Base-by-base conservation (phyloP, 345 rosid genomes). In the Hibiscus tridactylites region DNA sequence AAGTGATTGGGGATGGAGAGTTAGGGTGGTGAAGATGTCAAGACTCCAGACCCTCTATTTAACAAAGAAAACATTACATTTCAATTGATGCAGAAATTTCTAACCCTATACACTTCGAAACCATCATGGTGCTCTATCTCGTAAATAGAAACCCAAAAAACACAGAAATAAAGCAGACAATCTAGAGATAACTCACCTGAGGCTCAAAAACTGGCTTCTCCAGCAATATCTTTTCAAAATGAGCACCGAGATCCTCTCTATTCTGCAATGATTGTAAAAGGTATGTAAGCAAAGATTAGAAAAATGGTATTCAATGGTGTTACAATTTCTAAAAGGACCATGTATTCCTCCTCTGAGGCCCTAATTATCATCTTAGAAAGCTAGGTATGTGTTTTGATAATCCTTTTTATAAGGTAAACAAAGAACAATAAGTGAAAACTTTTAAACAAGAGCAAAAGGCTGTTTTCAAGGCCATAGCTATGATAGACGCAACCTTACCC, bases 151-250 rank as follows among this genome's bases (percentile, higher is more conserved):
- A 24, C 21, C 33, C 11, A 57, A 65, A 28, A 1, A 28, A 7
- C n/a, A 47, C 61, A 47, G 33, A 53, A 19, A 31, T 29, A 50
- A 58, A 49, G 44, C 29, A 68, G 24, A 50, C 37, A 6, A 64
- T 29, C 35, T 29, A 77, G 74, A 73, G 42, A 71, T 37, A 33
- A 60, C 78, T 86, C 73, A 91, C 96, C 65, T 62, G 85, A 68
- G 87, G 87, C 70, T 81, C 86, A 79, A 91, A 88, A 68, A 26
- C 74, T 53, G 85, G 76, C 85, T 90, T 84, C 79, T 90, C 79
- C 59, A 88, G 39, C 58, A 68, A 52, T 72, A 94, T 76, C 72
- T 79, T 86, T 68, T 71, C 83, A 77, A 90, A 84, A 73, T 82
- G 70, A 47, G 84, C 72, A 71, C 83, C 81, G 71, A 85, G 77